A percentile compares a stretch with the other conserved stretches of the same genome.
Evolutionary conservation across 2,329 filamentous ascomycete species (phyloP).

Genomic region (Aureobasidium namibiae): DNA sequence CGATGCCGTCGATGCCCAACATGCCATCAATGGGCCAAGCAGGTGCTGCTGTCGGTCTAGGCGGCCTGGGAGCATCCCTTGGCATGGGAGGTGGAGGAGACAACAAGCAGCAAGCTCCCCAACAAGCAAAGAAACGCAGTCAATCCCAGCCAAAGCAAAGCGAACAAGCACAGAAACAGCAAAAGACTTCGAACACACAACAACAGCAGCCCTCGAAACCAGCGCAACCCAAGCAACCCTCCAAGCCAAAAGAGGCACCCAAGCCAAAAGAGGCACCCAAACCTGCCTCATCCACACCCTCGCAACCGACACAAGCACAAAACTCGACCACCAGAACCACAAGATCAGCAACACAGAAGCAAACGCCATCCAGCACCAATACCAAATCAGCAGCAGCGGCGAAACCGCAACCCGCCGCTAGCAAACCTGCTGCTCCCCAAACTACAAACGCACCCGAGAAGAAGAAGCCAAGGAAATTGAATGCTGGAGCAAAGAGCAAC

Average conservation of each 20-base stretch:
- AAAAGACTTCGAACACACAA: neutral
- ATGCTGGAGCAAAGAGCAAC: constrained; percentile 10
- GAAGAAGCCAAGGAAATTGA: constrained; percentile 24
- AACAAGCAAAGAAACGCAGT: constrained; percentile 13
- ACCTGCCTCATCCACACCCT: neutral
- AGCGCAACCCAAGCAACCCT: neutral
- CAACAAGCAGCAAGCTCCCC: neutral
- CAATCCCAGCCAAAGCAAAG: constrained; percentile 11
- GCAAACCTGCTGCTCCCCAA: constrained; percentile 13
- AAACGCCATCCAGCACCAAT: neutral
- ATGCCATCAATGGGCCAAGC: constrained; percentile 19
- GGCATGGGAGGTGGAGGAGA: constrained; percentile 17
- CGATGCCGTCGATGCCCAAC: constrained; percentile 18
- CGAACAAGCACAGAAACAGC: constrained; percentile 13
- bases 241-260: constrained; percentile 7
- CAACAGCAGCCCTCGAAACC: neutral
- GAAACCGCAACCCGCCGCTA: constrained; percentile 11
- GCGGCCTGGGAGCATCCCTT: constrained; percentile 24
- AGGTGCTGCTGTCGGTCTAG: constrained; percentile 20
- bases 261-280: neutral
- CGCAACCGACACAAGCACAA: constrained; percentile 13
- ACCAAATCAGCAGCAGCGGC: neutral
- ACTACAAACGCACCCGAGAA: constrained; percentile 12
- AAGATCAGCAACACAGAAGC: neutral
- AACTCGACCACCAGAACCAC: neutral